A percentile compares a stretch with the other conserved stretches of the same genome.
Evolutionary conservation across 2,329 filamentous ascomycete genomes (phyloP).

Genomic region (Calonectria fujianensis): DNA sequence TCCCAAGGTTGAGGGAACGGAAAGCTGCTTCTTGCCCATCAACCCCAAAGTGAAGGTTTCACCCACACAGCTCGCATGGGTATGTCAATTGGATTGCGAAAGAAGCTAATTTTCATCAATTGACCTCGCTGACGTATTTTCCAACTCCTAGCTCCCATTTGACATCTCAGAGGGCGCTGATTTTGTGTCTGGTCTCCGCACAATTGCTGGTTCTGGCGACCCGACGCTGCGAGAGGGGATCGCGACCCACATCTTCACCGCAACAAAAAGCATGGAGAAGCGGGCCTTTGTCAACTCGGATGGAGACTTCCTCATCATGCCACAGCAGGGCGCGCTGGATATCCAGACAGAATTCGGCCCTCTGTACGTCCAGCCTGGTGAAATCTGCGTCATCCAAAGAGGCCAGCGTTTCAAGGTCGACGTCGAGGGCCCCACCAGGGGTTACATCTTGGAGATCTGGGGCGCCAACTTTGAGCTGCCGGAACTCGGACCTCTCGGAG

Average conservation of each 20-base stretch:
- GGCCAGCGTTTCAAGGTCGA: slow-evolving; percentile 70
- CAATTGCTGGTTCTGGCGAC: slow-evolving; percentile 69
- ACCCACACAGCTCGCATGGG: slow-evolving; percentile 53
- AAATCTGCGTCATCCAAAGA: slow-evolving; percentile 79
- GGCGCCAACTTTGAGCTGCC: slow-evolving; percentile 79
- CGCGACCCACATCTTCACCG: slow-evolving; percentile 69
- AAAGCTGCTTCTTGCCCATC: slow-evolving; percentile 52
- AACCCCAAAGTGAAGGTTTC: slow-evolving; percentile 51
- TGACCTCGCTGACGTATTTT: not conserved
- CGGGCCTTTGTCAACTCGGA: slow-evolving; percentile 74
- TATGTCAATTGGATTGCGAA: slow-evolving; percentile 18
- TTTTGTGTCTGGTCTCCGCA: slow-evolving; percentile 64
- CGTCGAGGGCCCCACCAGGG: slow-evolving; percentile 74
- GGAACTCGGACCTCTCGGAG: slow-evolving; percentile 80
- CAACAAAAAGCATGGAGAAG: slow-evolving; percentile 67
- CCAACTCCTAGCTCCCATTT: slow-evolving; percentile 45
- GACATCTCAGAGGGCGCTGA: slow-evolving; percentile 63
- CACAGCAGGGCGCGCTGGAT: slow-evolving; percentile 78
- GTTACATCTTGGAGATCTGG: slow-evolving; percentile 81
- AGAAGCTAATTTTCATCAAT: not conserved
- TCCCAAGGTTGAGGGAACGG: slow-evolving; percentile 50
- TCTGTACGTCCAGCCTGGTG: slow-evolving; percentile 78
- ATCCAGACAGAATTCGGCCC: slow-evolving; percentile 81
- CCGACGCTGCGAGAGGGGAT: slow-evolving; percentile 69
- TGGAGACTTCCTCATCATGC: slow-evolving; percentile 80